phyloP scores from a whole-genome alignment of 139 green algal genomes.

The Chlorella sp. region DNA sequence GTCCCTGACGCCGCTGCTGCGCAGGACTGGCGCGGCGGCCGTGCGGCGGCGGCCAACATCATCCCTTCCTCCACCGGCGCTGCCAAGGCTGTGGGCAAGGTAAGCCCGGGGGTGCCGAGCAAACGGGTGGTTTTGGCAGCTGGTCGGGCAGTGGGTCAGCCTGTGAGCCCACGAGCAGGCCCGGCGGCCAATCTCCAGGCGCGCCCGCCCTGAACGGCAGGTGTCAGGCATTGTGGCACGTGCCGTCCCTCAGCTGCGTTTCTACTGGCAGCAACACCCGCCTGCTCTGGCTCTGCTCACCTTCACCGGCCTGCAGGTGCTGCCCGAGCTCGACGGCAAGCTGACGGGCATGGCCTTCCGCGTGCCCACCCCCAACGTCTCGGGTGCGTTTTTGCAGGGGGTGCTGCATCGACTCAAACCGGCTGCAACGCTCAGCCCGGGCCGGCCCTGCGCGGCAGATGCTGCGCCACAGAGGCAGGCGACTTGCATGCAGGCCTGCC shows the following conservation, averaged over 20 bases:
- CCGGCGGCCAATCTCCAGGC: no score
- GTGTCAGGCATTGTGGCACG: no score
- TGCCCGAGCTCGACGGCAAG: slow-evolving; percentile 96
- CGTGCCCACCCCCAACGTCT: slow-evolving; percentile 89
- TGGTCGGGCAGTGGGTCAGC: neutral
- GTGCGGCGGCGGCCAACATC: slow-evolving; percentile 92
- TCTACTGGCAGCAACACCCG: no score
- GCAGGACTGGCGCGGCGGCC: slow-evolving; percentile 93
- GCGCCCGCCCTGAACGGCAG: no score
- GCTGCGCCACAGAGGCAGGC: no score
- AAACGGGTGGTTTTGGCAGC: neutral
- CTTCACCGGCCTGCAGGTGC: slow-evolving; percentile 63
- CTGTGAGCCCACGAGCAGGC: neutral
- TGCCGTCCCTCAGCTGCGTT: no score
- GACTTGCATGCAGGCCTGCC: no score
- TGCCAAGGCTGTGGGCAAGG: slow-evolving; percentile 91
- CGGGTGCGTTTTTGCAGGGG: neutral
- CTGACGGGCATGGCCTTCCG: slow-evolving; percentile 99
- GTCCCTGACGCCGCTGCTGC: no score
- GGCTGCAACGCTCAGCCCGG: no score
- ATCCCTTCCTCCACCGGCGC: slow-evolving; percentile 98
- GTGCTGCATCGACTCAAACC: no score
- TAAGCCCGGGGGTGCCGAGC: no score
- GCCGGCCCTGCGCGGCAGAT: no score
- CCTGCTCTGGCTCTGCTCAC: neutral